phyloP scores from a whole-genome alignment of 169 alveolate genomes.

The Cryptosporidium felis region DNA sequence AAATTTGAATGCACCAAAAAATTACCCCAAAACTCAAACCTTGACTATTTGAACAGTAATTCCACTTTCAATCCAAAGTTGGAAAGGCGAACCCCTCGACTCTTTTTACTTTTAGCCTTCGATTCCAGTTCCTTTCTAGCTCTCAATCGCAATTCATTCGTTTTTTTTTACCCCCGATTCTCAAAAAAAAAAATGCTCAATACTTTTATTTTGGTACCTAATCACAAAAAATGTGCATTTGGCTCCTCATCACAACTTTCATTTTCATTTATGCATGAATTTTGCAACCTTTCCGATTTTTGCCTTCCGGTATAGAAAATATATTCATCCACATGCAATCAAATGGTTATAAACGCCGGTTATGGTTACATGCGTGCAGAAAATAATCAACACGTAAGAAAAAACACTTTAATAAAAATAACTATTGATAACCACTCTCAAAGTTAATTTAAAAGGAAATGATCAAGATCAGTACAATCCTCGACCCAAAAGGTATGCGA shows the following conservation, averaged over 20 bases:
- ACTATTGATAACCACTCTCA: not conserved
- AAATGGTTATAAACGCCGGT: not conserved
- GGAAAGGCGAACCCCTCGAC: too few relatives aligned
- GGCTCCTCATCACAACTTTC: not conserved
- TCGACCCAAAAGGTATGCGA: too few relatives aligned
- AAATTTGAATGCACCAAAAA: not conserved
- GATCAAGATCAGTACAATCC: not conserved
- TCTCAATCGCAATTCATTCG: too few relatives aligned
- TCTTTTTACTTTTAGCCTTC: too few relatives aligned
- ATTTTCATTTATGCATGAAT: not conserved
- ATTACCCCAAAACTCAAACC: too few relatives aligned
- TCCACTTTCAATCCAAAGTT: too few relatives aligned
- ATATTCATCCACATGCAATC: constrained; percentile 8
- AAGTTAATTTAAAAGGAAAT: not conserved
- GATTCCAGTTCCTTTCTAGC: too few relatives aligned
- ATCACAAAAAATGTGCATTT: not conserved
- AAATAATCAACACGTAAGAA: not conserved
- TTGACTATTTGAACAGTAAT: too few relatives aligned
- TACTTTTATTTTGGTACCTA: too few relatives aligned
- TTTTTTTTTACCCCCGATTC: too few relatives aligned
- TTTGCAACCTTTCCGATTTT: not conserved
- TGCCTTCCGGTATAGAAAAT: not conserved
- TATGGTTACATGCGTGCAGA: not conserved
- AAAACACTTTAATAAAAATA: not conserved
- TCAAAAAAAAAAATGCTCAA: too few relatives aligned